These are phyloP conservation scores for Diaporthe helianthi DNA, from an alignment of 2,329 filamentous ascomycete genomes.

Conservation along the genomic window DNA sequence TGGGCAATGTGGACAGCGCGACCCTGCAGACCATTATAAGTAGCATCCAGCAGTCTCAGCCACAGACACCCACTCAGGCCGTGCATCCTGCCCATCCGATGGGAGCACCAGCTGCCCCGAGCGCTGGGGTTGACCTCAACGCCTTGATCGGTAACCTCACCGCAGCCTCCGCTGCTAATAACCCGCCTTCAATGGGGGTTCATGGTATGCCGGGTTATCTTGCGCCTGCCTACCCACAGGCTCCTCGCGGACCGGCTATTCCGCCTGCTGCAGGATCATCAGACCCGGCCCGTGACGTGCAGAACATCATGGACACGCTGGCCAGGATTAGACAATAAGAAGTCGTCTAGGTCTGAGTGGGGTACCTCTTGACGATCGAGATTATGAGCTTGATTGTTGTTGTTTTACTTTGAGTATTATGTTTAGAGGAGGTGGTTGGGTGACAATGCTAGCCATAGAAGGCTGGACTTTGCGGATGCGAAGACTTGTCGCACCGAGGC, in stretches of 20 bases:
- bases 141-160: conserved; percentile 52
- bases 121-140: conserved; percentile 52
- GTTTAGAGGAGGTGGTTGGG: neutral
- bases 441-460: neutral
- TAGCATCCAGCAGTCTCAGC: conserved; percentile 53
- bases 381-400: neutral
- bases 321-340: conserved; percentile 66
- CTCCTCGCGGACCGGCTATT: conserved; percentile 40
- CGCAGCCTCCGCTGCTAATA: conserved; percentile 20
- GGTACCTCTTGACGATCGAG: neutral
- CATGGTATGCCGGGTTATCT: conserved; percentile 39
- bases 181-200: conserved; percentile 13
- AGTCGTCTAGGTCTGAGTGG: neutral
- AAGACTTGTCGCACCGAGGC: neutral
- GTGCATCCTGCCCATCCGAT: conserved; percentile 10
- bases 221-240: conserved; percentile 38
- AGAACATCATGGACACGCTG: conserved; percentile 78
- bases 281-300: conserved; percentile 61
- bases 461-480: neutral
- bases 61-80: conserved; percentile 21
- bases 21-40: conserved; percentile 75
- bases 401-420: conserved; percentile 3
- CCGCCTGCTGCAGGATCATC: conserved; percentile 39
- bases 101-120: conserved; percentile 39
- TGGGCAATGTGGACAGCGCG: conserved; percentile 72